phyloP scores from a whole-genome alignment of 1,139 yeast species.

The Geotrichum aggregatum region DNA sequence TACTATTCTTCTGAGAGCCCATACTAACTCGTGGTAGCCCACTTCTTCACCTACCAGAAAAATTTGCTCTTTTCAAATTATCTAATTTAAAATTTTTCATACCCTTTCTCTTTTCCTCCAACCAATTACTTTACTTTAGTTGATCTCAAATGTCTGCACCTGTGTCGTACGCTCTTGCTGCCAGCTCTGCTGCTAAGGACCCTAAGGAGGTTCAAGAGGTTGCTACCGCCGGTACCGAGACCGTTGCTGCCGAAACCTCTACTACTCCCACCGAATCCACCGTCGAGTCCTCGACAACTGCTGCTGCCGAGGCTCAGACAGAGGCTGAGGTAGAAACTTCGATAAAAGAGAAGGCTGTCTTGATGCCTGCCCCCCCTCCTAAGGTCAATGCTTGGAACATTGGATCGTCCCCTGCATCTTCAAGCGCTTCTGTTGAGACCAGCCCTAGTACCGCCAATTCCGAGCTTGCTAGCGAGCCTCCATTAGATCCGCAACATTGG shows the following conservation, averaged over 20 bases:
- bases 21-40: background rate
- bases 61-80: background rate
- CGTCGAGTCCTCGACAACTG: background rate
- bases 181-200: conserved; percentile 26
- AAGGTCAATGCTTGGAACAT: conserved; percentile 42
- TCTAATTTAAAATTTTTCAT: conserved; percentile 8
- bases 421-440: conserved; percentile 23
- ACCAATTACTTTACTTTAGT: background rate
- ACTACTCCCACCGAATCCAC: background rate
- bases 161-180: conserved; percentile 35
- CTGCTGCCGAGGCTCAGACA: conserved; percentile 27
- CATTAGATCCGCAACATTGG: conserved; percentile 22
- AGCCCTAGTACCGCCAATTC: conserved; percentile 22
- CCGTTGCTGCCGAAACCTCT: conserved; percentile 15
- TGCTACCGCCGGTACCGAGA: background rate
- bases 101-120: background rate
- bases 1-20: too few relatives aligned
- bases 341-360: conserved; percentile 26
- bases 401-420: conserved; percentile 16
- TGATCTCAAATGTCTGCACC: conserved; percentile 30
- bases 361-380: conserved; percentile 46
- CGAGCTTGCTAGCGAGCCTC: conserved; percentile 10
- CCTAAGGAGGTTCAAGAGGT: conserved; percentile 15
- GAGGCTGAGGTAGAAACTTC: conserved; percentile 28
- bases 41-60: background rate